Evolutionary conservation across 2,329 filamentous ascomycete species (phyloP), one percentile per base, ranked within the genome.

Genomic region (Didymella glomerata): DNA sequence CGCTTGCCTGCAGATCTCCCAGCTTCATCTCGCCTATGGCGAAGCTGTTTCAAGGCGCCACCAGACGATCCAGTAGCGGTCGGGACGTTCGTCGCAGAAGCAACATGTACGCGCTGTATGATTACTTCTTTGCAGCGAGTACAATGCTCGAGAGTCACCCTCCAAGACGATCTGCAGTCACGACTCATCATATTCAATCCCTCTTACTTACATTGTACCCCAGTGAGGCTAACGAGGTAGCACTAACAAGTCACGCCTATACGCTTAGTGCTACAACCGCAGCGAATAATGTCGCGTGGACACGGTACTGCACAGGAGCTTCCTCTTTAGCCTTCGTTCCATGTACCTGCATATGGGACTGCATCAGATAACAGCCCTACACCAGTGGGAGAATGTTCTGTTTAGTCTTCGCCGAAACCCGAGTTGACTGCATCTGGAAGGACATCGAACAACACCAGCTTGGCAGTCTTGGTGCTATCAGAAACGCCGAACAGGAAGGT

Each of bases 401-500:
- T 48, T 57, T 48, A 24, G 57, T 54, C 53, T 30, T 41, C 51
- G 48, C 55, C 44, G 50, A 54, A 50, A 11, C 25, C 40, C 40
- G 5, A 48, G 18, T 44, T 13, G 41, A 40, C 54, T 51, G 40
- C 25, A 62, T 61, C 18, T 49, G 64, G 68, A 67, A 66, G 66
- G 66, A 55, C 55, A 64, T 28, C 64, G 54, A 54, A 58, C 46
- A 53, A 52, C 59, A 57, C 36, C 55, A 60, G 47, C 60, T 62
- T 59, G 61, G 63, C 55, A 32, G 61, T 62, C 55, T 67, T 64
- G 57, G 61, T 49, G 28, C n/a, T 41, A 59, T 44, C 36, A 57
- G 18, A 27, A 38, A 13, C 27, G 58, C 61, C 42, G 22, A 58
- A 61, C 42, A 42, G 63, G 60, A 49, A 63, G 61, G 63, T 64